A percentile compares a stretch with the other conserved stretches of the same genome.
phyloP scores from a whole-genome alignment of 495 filamentous ascomycete species.

The Thermothielavioides terrestris region DNA sequence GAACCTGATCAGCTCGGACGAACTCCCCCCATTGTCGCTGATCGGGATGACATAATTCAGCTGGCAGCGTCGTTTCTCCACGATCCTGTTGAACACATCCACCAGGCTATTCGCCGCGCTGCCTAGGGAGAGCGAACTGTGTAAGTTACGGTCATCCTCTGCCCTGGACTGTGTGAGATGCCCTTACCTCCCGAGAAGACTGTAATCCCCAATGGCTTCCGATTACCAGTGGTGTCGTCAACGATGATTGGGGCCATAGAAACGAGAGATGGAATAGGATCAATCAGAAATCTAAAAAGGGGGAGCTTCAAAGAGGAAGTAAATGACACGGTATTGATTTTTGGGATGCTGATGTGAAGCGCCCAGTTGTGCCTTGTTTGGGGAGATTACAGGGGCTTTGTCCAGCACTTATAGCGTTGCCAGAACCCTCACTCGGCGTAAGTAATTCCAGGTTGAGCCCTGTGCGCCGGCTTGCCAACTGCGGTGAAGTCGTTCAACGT shows the following conservation, averaged over 20 bases:
- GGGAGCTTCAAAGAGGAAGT: neutral
- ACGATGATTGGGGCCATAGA: neutral
- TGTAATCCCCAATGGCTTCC: conserved; percentile 17
- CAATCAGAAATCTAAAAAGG: neutral
- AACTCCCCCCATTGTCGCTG: conserved; percentile 88
- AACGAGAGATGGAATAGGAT: neutral
- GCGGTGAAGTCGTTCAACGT: conserved; percentile 9
- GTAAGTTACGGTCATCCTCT: no score
- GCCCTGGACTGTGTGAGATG: no score
- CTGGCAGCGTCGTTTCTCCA: conserved; percentile 57
- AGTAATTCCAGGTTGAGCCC: neutral
- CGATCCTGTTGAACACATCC: conserved; percentile 73
- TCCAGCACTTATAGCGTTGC: neutral
- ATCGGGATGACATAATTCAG: conserved; percentile 88
- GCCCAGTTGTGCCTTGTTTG: no score
- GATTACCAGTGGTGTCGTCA: conserved; percentile 1
- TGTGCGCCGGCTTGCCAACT: neutral
- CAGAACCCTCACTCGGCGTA: neutral
- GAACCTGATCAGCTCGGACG: conserved; percentile 83
- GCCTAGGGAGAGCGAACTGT: conserved; percentile 31
- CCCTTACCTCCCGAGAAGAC: conserved; percentile 27
- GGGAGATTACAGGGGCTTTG: neutral
- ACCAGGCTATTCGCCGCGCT: conserved; percentile 91
- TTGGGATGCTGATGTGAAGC: no score
- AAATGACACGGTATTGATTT: no score